Conservation (phyloP, 2,329 filamentous ascomycete species). For the Helminthosporium solani region DNA sequence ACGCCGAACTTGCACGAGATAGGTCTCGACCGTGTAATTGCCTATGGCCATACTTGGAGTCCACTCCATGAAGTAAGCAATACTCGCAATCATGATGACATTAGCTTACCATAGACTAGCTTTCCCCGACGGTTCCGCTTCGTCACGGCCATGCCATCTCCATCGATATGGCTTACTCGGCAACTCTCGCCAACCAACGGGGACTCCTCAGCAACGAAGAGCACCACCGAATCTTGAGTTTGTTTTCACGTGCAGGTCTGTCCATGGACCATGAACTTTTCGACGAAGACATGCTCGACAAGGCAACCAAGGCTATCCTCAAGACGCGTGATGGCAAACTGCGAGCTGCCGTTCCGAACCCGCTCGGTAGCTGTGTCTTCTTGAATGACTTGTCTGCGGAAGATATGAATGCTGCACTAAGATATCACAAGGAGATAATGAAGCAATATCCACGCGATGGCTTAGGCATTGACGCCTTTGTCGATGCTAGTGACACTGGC, state of each 20-base stretch:
- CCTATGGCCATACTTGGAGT: constrained; percentile 74
- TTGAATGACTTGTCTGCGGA: constrained; percentile 65
- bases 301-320: constrained; percentile 67
- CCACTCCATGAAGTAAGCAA: constrained; percentile 58
- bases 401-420: constrained; percentile 63
- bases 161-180: constrained; percentile 75
- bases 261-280: constrained; percentile 72
- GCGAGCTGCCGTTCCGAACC: constrained; percentile 67
- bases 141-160: constrained; percentile 74
- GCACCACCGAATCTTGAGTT: constrained; percentile 61
- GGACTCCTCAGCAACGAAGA: constrained; percentile 62
- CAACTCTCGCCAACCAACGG: constrained; percentile 65
- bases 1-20: constrained; percentile 74
- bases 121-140: constrained; percentile 66
- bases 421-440: constrained; percentile 64
- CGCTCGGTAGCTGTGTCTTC: constrained; percentile 67
- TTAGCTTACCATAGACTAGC: constrained; percentile 41
- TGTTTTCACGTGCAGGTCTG: constrained; percentile 69
- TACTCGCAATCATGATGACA: background rate
- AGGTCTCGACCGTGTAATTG: constrained; percentile 69
- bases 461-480: constrained; percentile 67
- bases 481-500: constrained; percentile 69
- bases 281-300: constrained; percentile 64
- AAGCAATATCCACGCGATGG: constrained; percentile 64
- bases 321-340: constrained; percentile 70